Conservation (phyloP, 2,329 filamentous ascomycete genomes). For the Colletotrichum viniferum region DNA sequence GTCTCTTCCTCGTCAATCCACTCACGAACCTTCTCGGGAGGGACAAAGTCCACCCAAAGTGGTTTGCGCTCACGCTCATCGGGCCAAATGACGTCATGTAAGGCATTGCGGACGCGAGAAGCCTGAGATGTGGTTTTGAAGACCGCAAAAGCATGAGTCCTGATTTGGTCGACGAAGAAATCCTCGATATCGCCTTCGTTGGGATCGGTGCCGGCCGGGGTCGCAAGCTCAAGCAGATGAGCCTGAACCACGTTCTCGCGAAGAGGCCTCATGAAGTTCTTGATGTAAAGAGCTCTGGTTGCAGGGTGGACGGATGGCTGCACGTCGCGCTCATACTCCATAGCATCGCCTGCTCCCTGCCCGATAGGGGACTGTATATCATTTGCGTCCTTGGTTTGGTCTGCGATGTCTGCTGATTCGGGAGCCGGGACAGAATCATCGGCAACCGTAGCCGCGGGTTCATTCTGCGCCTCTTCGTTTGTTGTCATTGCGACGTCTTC, state of each 20-base stretch:
- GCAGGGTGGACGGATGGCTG: constrained; percentile 71
- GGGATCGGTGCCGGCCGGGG: constrained; percentile 54
- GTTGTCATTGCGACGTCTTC: constrained; percentile 2
- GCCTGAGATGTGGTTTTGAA: constrained; percentile 75
- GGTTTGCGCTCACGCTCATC: constrained; percentile 83
- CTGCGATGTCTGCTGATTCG: background rate
- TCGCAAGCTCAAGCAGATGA: constrained; percentile 73
- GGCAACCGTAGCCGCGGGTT: background rate
- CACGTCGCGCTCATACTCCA: constrained; percentile 40
- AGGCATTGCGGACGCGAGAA: constrained; percentile 72
- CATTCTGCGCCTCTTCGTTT: background rate
- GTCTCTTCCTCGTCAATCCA: constrained; percentile 77
- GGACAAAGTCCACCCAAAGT: constrained; percentile 89
- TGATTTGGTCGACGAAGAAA: constrained; percentile 84
- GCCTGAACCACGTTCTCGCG: constrained; percentile 69
- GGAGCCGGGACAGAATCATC: background rate
- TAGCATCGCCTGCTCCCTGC: constrained; percentile 25
- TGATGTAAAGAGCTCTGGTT: constrained; percentile 84
- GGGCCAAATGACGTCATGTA: constrained; percentile 86
- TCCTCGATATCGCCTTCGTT: constrained; percentile 63
- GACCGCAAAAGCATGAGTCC: constrained; percentile 83
- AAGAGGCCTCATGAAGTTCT: constrained; percentile 87
- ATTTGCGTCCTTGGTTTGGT: background rate
- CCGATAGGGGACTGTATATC: background rate
- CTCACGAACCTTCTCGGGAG: constrained; percentile 69